Evolutionary conservation across 1,284 basidiomycete species (phyloP).

Genomic region (Marasmius tenuissimus): DNA sequence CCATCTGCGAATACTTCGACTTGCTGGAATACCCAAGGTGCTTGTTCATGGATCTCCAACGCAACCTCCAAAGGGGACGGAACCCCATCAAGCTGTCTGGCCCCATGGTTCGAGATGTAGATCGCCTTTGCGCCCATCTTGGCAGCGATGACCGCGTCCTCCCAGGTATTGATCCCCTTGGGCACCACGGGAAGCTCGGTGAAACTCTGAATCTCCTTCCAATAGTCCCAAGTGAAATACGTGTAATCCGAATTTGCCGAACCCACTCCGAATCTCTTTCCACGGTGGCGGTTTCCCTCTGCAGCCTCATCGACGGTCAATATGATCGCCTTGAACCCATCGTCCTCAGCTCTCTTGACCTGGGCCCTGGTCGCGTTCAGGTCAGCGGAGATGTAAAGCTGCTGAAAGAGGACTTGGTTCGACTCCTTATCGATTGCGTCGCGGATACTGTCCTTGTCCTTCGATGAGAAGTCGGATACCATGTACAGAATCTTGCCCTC

Average conservation of each 20-base stretch:
- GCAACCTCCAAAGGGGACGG: constrained; percentile 66
- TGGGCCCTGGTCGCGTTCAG: neutral
- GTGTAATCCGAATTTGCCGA: neutral
- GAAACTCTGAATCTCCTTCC: neutral
- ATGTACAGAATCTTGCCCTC: neutral
- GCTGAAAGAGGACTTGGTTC: neutral
- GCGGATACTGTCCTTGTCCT: neutral
- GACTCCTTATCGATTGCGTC: neutral
- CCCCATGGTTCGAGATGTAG: constrained; percentile 88
- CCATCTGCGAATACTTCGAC: constrained; percentile 75
- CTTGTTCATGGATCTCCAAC: constrained; percentile 57
- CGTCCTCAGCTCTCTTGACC: neutral
- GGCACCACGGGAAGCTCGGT: neutral
- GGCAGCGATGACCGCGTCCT: constrained; percentile 85
- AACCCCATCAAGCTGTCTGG: constrained; percentile 71
- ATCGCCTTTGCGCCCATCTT: constrained; percentile 87
- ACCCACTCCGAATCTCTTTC: neutral
- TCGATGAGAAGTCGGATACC: neutral
- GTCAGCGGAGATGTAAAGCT: neutral
- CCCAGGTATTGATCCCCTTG: constrained; percentile 39
- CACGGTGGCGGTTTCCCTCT: neutral
- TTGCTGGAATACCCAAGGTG: constrained; percentile 42
- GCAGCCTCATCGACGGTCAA: neutral
- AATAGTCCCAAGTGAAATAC: neutral
- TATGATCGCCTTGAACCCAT: neutral